Percentiles rank a stretch among this genome's conserved stretches.
phyloP scores from a whole-genome alignment of 1,284 basidiomycete species.

The Trichosporon sp. region DNA sequence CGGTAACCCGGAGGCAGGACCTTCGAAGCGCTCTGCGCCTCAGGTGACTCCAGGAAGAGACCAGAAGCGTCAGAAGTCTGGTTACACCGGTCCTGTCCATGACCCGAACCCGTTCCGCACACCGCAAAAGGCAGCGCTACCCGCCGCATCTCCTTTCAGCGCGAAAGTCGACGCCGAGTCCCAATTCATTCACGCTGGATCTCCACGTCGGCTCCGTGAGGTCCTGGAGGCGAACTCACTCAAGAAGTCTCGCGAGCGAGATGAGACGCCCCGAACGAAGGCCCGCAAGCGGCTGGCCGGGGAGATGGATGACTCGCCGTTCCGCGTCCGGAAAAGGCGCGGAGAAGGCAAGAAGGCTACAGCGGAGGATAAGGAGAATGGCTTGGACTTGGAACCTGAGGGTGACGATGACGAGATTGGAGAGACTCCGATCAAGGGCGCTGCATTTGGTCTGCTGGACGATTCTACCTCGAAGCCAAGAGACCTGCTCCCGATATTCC shows the following conservation, averaged over 20 bases:
- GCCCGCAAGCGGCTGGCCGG: conserved; percentile 46
- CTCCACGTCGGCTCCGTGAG: conserved; percentile 40
- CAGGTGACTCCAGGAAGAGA: neutral
- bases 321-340: conserved; percentile 20
- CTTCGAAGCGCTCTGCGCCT: neutral
- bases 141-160: neutral
- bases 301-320: conserved; percentile 45
- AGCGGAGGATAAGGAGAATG: conserved; percentile 4
- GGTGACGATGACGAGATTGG: conserved; percentile 18
- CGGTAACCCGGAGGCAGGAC: neutral
- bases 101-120: conserved; percentile 45
- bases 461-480: neutral
- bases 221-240: conserved; percentile 39
- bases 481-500: conserved; percentile 18
- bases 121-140: conserved; percentile 17
- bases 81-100: conserved; percentile 35
- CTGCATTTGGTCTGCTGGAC: conserved; percentile 12
- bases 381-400: neutral
- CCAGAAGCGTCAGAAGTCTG: conserved; percentile 6
- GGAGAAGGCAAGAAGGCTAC: neutral
- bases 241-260: conserved; percentile 12
- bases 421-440: conserved; percentile 18
- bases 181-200: conserved; percentile 40
- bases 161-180: conserved; percentile 19
- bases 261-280: conserved; percentile 44